Base-by-base conservation (phyloP, 331 rosid genomes). In the Phaseolus coccineus region DNA sequence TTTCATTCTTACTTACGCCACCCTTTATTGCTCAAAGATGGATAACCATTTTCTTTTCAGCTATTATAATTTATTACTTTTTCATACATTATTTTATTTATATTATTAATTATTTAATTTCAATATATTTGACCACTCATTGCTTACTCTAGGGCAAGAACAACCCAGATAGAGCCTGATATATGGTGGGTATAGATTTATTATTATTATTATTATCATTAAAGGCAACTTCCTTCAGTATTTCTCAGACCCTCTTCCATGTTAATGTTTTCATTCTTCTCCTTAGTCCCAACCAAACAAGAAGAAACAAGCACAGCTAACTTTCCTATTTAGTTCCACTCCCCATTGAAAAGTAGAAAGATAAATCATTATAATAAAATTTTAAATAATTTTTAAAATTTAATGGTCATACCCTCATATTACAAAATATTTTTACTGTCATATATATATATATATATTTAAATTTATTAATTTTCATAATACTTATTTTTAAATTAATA, bases 1-100 rank as follows among this genome's bases (percentile, higher is more conserved):
- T 87, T 78, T 87, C 84, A 82, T 76, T 58, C 76, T 87, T 80
- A 77, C 76, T 87, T 80, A 77, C 81, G 78, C 77, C 82, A 79
- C 58, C 44, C 84, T 82, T 82, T 84, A 79, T 76, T 82, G 84
- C 74, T 71, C 33, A 62, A 82, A 76, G 52, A 72, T 76, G 12
- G 37, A 37, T 52, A 80, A 31, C 1, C 7, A 33, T 47, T 56
- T 75, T 58, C 19, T 16, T 52, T 40, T 28, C 0, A 28, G 10
- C 0, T 42, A 35, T 59, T 61, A 19, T 19, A 10, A 31, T 65
- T 42, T 73, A 5, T 40, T 48, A 5, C 1, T 28, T 30, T 63
- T 68, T 28, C n/a, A 16, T 70, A 28, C 22, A 3, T 1, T 25
- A 55, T 73, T 77, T 73, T 8, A 53, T 37, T 37, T 77, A 28